These are phyloP conservation scores for Ceratocystis papillata DNA, from an alignment of 2,329 filamentous ascomycete genomes.

Conservation along the genomic window DNA sequence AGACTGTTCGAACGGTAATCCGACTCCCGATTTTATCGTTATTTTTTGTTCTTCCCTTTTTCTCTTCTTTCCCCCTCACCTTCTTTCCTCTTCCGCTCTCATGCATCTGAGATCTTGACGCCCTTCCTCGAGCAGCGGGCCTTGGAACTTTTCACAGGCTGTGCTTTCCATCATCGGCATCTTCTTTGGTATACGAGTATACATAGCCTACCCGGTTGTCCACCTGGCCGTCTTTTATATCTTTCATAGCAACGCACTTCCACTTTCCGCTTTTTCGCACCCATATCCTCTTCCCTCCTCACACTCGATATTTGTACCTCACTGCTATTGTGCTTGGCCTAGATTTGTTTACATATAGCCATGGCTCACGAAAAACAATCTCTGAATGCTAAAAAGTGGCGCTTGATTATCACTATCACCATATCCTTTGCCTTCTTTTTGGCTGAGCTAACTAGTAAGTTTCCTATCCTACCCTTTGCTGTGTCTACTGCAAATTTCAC, in stretches of 20 bases:
- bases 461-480: neutral
- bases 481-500: too few relatives aligned
- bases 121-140: neutral
- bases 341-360: neutral
- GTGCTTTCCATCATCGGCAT: neutral
- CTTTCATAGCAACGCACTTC: neutral
- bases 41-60: neutral
- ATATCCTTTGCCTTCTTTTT: conserved; percentile 44
- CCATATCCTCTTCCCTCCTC: neutral
- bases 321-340: neutral
- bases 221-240: neutral
- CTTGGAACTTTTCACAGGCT: neutral
- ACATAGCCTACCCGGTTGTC: neutral
- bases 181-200: neutral
- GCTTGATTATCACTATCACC: conserved; percentile 38
- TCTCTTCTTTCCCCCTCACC: neutral
- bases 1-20: neutral
- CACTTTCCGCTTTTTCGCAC: neutral
- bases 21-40: neutral
- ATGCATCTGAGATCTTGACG: conserved; percentile 5
- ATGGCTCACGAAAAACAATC: conserved; percentile 33
- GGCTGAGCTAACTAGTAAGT: conserved; percentile 40
- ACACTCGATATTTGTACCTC: neutral
- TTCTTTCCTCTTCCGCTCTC: neutral
- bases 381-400: conserved; percentile 34